Conservation (phyloP, 179 eudicot genomes). For the Gypsophila paniculata region DNA sequence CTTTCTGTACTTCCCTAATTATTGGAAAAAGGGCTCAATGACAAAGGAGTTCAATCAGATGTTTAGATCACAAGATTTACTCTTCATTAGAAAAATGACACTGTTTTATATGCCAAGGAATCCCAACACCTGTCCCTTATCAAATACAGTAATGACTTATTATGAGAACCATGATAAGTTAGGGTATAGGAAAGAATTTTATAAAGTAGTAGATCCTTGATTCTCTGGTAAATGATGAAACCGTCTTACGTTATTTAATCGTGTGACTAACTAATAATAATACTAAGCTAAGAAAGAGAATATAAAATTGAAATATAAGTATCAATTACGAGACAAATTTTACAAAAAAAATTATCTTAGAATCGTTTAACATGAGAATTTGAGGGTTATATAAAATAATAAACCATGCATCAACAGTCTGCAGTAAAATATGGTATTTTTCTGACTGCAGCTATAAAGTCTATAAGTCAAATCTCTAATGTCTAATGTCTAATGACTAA, state of each 20-base stretch:
- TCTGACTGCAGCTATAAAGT: slow-evolving; percentile 31
- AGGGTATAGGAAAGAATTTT: background rate
- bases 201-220: too few relatives aligned
- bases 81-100: background rate
- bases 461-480: too few relatives aligned
- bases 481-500: slow-evolving; percentile 30
- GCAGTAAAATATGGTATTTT: slow-evolving; percentile 7
- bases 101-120: too few relatives aligned
- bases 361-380: too few relatives aligned
- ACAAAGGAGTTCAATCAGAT: slow-evolving; percentile 12
- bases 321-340: too few relatives aligned
- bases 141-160: background rate
- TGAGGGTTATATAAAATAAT: background rate
- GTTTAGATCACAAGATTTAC: slow-evolving; percentile 8
- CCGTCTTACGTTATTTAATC: too few relatives aligned
- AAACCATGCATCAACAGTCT: background rate
- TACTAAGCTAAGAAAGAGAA: too few relatives aligned
- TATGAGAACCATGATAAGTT: background rate
- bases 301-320: too few relatives aligned
- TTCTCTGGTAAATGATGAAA: too few relatives aligned
- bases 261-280: too few relatives aligned
- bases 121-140: too few relatives aligned
- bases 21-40: slow-evolving; percentile 12
- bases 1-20: slow-evolving; percentile 13
- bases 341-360: too few relatives aligned